Conservation (phyloP, 1,284 basidiomycete species). For the Pterula multifida region DNA sequence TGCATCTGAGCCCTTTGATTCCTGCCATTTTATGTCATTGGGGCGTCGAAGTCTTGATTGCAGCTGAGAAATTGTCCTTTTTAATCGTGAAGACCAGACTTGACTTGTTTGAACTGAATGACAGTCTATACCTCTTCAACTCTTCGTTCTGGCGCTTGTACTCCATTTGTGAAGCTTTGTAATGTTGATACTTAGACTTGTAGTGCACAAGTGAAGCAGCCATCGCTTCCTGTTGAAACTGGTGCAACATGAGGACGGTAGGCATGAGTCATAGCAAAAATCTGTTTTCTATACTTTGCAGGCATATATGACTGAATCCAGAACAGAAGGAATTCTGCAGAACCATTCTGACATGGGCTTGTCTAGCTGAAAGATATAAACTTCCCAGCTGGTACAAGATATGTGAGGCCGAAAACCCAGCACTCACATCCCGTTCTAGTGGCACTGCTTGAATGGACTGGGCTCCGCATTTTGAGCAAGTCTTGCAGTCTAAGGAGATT, state of each 20-base stretch:
- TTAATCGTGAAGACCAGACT: neutral
- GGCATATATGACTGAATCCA: conserved; percentile 53
- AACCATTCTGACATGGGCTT: conserved; percentile 73
- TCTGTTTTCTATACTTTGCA: conserved; percentile 44
- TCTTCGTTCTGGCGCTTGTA: conserved; percentile 23
- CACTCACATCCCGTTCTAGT: conserved; percentile 55
- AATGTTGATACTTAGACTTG: conserved; percentile 38
- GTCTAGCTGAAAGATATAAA: conserved; percentile 64
- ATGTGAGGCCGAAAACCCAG: no score
- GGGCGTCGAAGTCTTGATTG: neutral
- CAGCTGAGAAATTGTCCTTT: neutral
- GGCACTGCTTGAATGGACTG: conserved; percentile 56
- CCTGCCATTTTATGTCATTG: neutral
- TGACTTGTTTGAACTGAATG: neutral
- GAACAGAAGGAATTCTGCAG: conserved; percentile 39
- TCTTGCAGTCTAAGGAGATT: conserved; percentile 44
- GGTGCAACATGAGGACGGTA: conserved; percentile 4
- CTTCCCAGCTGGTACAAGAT: no score
- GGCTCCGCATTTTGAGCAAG: conserved; percentile 52
- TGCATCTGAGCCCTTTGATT: neutral
- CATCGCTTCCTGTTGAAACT: conserved; percentile 74
- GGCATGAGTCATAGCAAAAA: no score
- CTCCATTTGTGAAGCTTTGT: conserved; percentile 37
- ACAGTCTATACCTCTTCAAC: neutral
- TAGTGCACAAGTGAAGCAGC: conserved; percentile 52